These are phyloP conservation scores for Podospora pseudocomata DNA, from an alignment of 495 filamentous ascomycete species.

Conservation along the genomic window DNA sequence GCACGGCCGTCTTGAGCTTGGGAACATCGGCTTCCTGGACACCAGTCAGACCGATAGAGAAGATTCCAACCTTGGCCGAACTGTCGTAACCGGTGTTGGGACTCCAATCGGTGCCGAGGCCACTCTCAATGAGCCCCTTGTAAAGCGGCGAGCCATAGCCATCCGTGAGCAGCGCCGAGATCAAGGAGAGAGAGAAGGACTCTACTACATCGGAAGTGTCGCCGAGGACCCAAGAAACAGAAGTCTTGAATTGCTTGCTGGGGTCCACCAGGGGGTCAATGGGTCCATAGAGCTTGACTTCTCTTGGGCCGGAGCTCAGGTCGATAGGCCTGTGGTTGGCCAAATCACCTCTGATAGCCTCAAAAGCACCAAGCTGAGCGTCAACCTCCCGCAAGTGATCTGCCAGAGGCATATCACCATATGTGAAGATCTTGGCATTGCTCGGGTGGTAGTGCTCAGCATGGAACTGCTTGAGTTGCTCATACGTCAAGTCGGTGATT, in stretches of 20 bases:
- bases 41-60: conserved; percentile 86
- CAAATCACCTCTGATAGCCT: conserved; percentile 61
- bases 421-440: conserved; percentile 91
- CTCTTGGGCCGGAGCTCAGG: conserved; percentile 61
- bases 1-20: conserved; percentile 68
- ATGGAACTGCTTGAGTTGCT: conserved; percentile 82
- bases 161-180: conserved; percentile 80
- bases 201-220: conserved; percentile 77
- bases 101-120: conserved; percentile 86
- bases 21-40: conserved; percentile 74
- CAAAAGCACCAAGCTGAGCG: conserved; percentile 65
- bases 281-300: conserved; percentile 72
- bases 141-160: conserved; percentile 96
- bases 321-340: conserved; percentile 73
- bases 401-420: conserved; percentile 83
- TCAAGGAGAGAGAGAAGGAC: conserved; percentile 74
- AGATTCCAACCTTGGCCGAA: conserved; percentile 70
- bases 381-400: conserved; percentile 77
- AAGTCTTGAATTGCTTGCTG: conserved; percentile 88
- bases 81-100: conserved; percentile 89
- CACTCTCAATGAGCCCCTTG: conserved; percentile 82
- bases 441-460: conserved; percentile 92
- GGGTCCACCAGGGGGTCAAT: conserved; percentile 82
- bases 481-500: conserved; percentile 90
- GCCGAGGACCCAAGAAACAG: conserved; percentile 86